phyloP scores from a whole-genome alignment of 2,329 filamentous ascomycete genomes.

The Fusarium graminum region DNA sequence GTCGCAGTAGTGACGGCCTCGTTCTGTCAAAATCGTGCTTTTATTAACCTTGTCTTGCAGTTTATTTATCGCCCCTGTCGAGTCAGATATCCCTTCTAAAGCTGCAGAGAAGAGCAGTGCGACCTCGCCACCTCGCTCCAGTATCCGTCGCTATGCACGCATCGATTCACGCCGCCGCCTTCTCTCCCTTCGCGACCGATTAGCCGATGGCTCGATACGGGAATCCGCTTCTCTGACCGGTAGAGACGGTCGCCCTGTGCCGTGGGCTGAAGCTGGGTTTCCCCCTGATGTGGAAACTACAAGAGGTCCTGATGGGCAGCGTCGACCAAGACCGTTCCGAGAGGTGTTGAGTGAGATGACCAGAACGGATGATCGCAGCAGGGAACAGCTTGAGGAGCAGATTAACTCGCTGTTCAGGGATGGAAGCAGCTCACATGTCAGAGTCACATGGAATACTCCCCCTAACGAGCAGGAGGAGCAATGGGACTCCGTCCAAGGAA shows the following conservation, averaged over 20 bases:
- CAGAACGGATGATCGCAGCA: slow-evolving; percentile 42
- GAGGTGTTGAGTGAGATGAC: slow-evolving; percentile 49
- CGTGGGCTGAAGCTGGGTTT: slow-evolving; percentile 43
- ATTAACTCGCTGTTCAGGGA: slow-evolving; percentile 46
- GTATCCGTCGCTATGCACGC: slow-evolving; percentile 57
- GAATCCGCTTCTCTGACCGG: slow-evolving; percentile 10
- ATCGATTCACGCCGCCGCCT: slow-evolving; percentile 52
- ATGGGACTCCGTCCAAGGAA: neutral
- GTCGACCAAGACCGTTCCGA: slow-evolving; percentile 40
- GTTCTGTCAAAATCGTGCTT: slow-evolving; percentile 19
- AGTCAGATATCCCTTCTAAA: slow-evolving; percentile 59
- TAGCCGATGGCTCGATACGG: slow-evolving; percentile 27
- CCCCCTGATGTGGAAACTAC: slow-evolving; percentile 30
- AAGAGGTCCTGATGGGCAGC: slow-evolving; percentile 19
- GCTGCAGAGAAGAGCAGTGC: slow-evolving; percentile 49
- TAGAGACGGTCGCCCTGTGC: slow-evolving; percentile 35
- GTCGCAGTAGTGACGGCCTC: slow-evolving; percentile 28
- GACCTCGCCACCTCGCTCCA: slow-evolving; percentile 54
- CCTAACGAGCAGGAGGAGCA: slow-evolving; percentile 6
- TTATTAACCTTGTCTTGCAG: slow-evolving; percentile 50
- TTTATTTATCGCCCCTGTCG: slow-evolving; percentile 61
- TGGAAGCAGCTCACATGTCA: slow-evolving; percentile 29
- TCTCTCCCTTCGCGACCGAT: slow-evolving; percentile 45
- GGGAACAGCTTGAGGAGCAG: slow-evolving; percentile 49
- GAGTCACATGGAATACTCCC: slow-evolving; percentile 17